phyloP scores from a whole-genome alignment of 208 protist species.

The Chromosphaera perkinsii region DNA sequence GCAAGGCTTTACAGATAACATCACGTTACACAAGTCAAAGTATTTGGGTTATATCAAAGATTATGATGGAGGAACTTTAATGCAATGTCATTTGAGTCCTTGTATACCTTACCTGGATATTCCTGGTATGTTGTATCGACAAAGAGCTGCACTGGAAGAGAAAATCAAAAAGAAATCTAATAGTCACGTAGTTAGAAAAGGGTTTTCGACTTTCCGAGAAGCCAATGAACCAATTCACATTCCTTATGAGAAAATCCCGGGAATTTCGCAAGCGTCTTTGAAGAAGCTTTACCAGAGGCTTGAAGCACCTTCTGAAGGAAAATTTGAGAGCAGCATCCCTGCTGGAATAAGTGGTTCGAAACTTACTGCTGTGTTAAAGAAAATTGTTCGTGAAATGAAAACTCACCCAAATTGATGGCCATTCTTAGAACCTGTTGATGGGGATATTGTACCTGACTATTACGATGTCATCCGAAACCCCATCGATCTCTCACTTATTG shows the following conservation, averaged over 20 bases:
- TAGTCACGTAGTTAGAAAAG: neutral
- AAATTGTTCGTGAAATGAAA: too few species aligned
- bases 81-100: conserved; percentile 12
- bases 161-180: neutral
- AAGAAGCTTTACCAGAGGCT: too few species aligned
- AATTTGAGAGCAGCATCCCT: too few species aligned
- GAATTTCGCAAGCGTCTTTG: too few species aligned
- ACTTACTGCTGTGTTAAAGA: too few species aligned
- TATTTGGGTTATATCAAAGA: conserved; percentile 79
- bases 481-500: conserved; percentile 44
- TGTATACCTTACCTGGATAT: conserved; percentile 3
- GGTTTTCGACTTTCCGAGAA: too few species aligned
- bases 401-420: conserved; percentile 4
- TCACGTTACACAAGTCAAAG: conserved; percentile 48
- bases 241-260: too few species aligned
- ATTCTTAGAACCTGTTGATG: conserved; percentile 17
- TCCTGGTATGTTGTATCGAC: neutral
- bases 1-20: conserved; percentile 59
- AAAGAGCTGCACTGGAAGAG: neutral
- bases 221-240: too few species aligned
- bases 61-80: conserved; percentile 66
- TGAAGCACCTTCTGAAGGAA: too few species aligned
- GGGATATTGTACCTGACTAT: conserved; percentile 1
- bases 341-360: too few species aligned
- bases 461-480: neutral